These are phyloP conservation scores for Scutellaria galericulata DNA, from an alignment of 257 asterid species.

Conservation along the genomic window DNA sequence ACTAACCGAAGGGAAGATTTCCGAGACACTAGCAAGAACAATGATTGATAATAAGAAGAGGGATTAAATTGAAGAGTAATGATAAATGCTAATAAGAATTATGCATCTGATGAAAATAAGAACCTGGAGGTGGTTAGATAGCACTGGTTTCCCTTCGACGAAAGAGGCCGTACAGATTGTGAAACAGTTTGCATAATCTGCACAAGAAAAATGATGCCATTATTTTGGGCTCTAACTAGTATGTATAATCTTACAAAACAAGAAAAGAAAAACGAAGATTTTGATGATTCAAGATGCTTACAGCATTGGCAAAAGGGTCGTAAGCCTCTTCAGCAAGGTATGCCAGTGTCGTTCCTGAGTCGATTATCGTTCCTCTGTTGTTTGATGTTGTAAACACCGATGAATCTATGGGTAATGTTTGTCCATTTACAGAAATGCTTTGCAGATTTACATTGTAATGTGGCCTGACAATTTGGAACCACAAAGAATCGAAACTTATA, in stretches of 20 bases:
- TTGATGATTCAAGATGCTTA: slow-evolving; percentile 43
- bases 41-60: slow-evolving; percentile 10
- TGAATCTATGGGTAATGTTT: slow-evolving; percentile 66
- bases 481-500: not conserved
- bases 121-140: slow-evolving; percentile 85
- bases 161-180: slow-evolving; percentile 62
- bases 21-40: slow-evolving; percentile 56
- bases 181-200: slow-evolving; percentile 76
- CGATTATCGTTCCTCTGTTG: slow-evolving; percentile 87
- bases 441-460: slow-evolving; percentile 87
- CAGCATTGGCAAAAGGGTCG: slow-evolving; percentile 78
- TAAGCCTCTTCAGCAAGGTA: slow-evolving; percentile 91
- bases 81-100: slow-evolving; percentile 6
- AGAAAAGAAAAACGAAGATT: not conserved
- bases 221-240: slow-evolving; percentile 14
- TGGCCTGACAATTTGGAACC: slow-evolving; percentile 61
- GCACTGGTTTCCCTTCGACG: slow-evolving; percentile 76
- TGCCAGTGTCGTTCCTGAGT: slow-evolving; percentile 96
- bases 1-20: slow-evolving; percentile 76
- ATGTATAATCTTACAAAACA: not conserved
- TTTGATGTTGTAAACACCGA: slow-evolving; percentile 74
- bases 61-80: not conserved
- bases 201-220: slow-evolving; percentile 18
- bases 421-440: slow-evolving; percentile 90
- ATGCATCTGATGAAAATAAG: slow-evolving; percentile 9